Evolutionary conservation across 2,329 filamentous ascomycete species (phyloP), one percentile per base, ranked within the genome.

Genomic region (Fusarium guadeloupense): DNA sequence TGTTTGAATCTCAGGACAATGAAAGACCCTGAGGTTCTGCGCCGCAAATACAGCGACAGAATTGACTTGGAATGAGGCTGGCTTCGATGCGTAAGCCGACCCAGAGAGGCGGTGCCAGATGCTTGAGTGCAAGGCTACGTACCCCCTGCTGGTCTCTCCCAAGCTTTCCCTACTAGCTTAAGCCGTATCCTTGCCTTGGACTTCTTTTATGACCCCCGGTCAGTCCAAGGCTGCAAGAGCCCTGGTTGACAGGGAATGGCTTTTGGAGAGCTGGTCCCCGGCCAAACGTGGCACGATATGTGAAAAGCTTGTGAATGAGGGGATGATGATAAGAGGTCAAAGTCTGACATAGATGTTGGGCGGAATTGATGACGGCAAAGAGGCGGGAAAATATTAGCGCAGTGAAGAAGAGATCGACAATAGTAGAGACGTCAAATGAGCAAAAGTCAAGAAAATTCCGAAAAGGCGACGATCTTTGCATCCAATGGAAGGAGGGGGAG

Each of bases 71-170:
- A 47, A 31, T 8, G 16, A 12, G 41, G 51, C 59, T 44, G 46
- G 38, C 47, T 43, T 33, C 26, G 37, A 33, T 38, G 37, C 21
- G 51, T 30, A 25, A 37, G 30, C 34, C 41, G 55, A 67, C 62
- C 62, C 62, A 54, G 53, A 50, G 49, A 56, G 60, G 62, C 56
- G 56, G 62, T 65, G 67, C 67, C 58, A 64, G 63, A 51, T 30
- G 31, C 47, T 59, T 37, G 38, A 54, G 54, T 50, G 52, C 52
- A 59, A 57, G 62, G 64, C 48, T 62, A 58, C 53, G 59, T 63
- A 59, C 26, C 45, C 62, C 59, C 61, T 69, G 63, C 54, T 55
- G 59, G 51, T 48, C 53, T 52, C 39, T 53, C 50, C 37, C 49
- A 51, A 64, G 42, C 51, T 33, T 42, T 48, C 41, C 35, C 33